These are phyloP conservation scores for Papiliotrema terrestris DNA, from an alignment of 1,284 basidiomycete species.

Conservation along the genomic window DNA sequence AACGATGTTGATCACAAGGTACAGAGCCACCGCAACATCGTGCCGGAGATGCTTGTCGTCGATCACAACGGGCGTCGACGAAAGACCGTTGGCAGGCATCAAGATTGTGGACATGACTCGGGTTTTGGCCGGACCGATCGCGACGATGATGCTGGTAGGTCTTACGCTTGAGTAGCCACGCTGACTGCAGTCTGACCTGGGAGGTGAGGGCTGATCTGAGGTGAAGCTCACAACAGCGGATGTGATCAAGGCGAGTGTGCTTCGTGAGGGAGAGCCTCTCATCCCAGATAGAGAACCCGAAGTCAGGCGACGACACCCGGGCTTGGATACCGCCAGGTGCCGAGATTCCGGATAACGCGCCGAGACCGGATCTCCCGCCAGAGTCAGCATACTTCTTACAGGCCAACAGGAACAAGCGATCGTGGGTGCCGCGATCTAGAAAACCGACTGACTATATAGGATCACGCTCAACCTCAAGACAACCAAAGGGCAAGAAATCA, in stretches of 20 bases:
- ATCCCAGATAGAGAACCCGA: constrained; percentile 67
- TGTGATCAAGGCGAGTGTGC: constrained; percentile 64
- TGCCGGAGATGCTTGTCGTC: background rate
- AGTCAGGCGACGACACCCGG: constrained; percentile 85
- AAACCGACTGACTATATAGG: constrained; percentile 18
- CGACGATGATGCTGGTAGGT: constrained; percentile 83
- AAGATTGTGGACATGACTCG: constrained; percentile 81
- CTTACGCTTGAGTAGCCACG: background rate
- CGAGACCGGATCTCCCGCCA: constrained; percentile 64
- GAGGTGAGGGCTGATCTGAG: constrained; percentile 7
- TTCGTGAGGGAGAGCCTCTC: too few species aligned
- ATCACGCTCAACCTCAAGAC: constrained; percentile 85
- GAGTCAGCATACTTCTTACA: constrained; percentile 92
- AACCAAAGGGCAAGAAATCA: constrained; percentile 69
- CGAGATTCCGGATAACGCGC: constrained; percentile 51
- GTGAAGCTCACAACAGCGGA: constrained; percentile 57
- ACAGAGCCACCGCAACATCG: background rate
- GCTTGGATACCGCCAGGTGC: constrained; percentile 78
- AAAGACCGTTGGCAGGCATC: constrained; percentile 66
- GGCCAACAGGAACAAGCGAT: constrained; percentile 84
- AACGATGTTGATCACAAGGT: too few species aligned
- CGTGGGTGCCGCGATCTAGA: constrained; percentile 41
- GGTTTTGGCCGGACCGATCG: constrained; percentile 82
- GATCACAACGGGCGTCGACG: constrained; percentile 9
- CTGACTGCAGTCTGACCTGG: constrained; percentile 24